Base-by-base conservation (phyloP, 306 rosid species). In the Benincasa hispida region DNA sequence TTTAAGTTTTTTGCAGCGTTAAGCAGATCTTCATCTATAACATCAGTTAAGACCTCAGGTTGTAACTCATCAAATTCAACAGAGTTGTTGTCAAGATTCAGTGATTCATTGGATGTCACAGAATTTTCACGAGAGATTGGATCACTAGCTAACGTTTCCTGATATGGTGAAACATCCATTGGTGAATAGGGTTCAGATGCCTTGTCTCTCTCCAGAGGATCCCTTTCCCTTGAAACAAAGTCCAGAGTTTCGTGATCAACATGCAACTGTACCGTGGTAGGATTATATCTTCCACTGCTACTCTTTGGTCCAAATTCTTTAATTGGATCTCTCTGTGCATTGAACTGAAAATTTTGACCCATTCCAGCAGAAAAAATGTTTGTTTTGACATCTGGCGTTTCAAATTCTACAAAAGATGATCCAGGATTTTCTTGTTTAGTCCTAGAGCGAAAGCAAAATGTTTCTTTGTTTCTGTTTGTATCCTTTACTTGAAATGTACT, bases 91-190 rank as follows among this genome's bases (percentile, higher is more conserved):
- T 80, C 84, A n/a, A 80, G 62, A 78, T 80, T 81, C 77, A 77
- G 69, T 22, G 96, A 86, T 41, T 85, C 93, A 45, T 78, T 84
- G 48, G 97, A 89, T 53, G 86, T 63, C 81, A 83, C 81, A 28
- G 93, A 94, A 85, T 63, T 88, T 77, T 86, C 92, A 84, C 94
- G 85, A 1, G 86, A 83, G 75, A 57, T 70, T 24, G 5, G 83
- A 69, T 77, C 77, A 78, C 83, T 88, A 77, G 88, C 85, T 78
- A 84, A 68, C 37, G 86, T 89, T 85, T 92, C 99, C 77, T 77
- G 88, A 82, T 92, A 94, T 3, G 97, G 97, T 55, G 99, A 94
- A 79, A 88, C 86, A 32, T 92, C 97, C 97, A 94, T 92, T 0
- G 99, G 99, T 34, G 97, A 94, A 85, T 74, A 93, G 47, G 82